Evolutionary conservation across 148 eudicot genomes (phyloP), one percentile per base, ranked within the genome.

Genomic region (Camellia granthamiana): DNA sequence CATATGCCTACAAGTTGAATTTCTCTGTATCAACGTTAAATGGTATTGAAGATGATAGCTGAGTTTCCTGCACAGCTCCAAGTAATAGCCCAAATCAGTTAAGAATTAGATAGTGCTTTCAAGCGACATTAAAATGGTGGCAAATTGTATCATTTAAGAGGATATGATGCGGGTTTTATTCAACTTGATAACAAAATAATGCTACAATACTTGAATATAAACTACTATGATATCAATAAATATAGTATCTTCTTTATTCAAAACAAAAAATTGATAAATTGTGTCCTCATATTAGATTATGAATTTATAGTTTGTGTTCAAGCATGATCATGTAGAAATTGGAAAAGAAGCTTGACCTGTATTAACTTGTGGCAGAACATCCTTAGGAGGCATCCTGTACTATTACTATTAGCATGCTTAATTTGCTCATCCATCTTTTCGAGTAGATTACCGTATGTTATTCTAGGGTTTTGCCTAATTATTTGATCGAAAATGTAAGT

Each of bases 401-500:
- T 23, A 23, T 23, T 10, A 61, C 43, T 81, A 63, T 42, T 46
- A 62, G 73, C 83, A 69, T 67, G 18, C 38, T 54, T 6, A 55
- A 87, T 85, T 68, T 66, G 55, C 21, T 89, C 83, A n/a, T 87
- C 77, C 60, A 88, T 88, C 21, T 78, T 74, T 8, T 63, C 14
- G 56, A 90, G 81, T 7, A 90, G 83, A 13, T 75, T 79, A 51
- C 49, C 65, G 65, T 90, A 90, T 1, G 90, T 82, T 84, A 88
- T 68, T 18, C 74, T 67, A 7, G 80, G 79, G 47, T 79, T 79
- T 11, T 73, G 72, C 75, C 76, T 46, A 0, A 90, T 72, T 46
- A 84, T 80, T 62, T 90, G 81, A 55, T 84, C 79, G 52, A 90
- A 83, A 80, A 84, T 81, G 76, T 79, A 80, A 19, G 92, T 90